These are phyloP conservation scores for Trichoderma afroharzianum DNA, from an alignment of 2,329 filamentous ascomycete species.

Conservation along the genomic window DNA sequence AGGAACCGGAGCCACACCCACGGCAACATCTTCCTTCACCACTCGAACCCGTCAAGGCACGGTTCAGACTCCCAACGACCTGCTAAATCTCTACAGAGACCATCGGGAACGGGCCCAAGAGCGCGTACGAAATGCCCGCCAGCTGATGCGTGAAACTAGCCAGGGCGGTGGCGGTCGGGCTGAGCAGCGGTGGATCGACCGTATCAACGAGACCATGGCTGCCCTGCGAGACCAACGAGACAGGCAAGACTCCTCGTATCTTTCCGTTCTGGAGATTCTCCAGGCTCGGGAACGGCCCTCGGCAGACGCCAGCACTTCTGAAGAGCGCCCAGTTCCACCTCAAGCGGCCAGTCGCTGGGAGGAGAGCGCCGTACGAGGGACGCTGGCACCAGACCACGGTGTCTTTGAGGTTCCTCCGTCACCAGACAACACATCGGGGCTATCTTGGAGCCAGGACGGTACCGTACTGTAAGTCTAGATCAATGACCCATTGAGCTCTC, in stretches of 20 bases:
- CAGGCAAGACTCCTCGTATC: conserved; percentile 34
- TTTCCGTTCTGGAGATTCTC: conserved; percentile 37
- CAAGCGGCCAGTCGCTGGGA: conserved; percentile 38
- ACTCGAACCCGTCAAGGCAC: conserved; percentile 33
- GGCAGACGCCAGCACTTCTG: conserved; percentile 33
- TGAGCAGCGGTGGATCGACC: conserved; percentile 34
- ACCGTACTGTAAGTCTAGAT: conserved; percentile 50
- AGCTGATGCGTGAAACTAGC: conserved; percentile 28
- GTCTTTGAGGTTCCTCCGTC: conserved; percentile 44
- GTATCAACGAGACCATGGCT: conserved; percentile 35
- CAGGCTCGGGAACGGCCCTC: conserved; percentile 33
- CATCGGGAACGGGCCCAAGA: conserved; percentile 35
- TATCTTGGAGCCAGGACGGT: conserved; percentile 61
- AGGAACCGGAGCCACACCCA: conserved; percentile 19
- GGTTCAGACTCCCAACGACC: conserved; percentile 37
- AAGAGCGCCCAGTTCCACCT: conserved; percentile 37
- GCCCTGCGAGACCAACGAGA: conserved; percentile 36
- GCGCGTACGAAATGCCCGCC: conserved; percentile 33
- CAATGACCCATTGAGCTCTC: neutral
- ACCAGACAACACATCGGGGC: conserved; percentile 57
- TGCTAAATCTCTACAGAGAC: conserved; percentile 37
- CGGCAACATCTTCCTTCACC: conserved; percentile 25
- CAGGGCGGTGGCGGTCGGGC: conserved; percentile 20
- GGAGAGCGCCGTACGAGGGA: conserved; percentile 34
- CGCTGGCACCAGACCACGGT: conserved; percentile 35